phyloP scores from a whole-genome alignment of 2,329 filamentous ascomycete species.

The Pyricularia sp. region DNA sequence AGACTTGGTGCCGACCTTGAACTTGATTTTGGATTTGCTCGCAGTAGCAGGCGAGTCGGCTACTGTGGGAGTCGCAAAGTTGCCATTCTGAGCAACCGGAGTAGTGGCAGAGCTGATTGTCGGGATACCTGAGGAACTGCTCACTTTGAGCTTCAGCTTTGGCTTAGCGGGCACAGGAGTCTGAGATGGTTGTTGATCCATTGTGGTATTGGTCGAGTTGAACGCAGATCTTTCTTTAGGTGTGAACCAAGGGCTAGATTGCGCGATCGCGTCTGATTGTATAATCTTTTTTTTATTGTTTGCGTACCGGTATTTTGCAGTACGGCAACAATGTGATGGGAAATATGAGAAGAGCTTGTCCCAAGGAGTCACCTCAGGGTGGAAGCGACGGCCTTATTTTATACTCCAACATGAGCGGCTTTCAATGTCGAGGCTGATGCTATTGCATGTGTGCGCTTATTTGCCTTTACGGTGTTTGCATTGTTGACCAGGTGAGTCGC shows the following conservation, averaged over 20 bases:
- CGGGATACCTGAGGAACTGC: background rate
- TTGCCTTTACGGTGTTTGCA: background rate
- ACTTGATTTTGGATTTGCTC: conserved; percentile 10
- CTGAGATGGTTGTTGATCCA: background rate
- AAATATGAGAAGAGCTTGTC: background rate
- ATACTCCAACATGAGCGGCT: background rate
- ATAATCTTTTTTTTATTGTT: background rate
- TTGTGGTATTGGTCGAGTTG: background rate
- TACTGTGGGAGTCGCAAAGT: background rate
- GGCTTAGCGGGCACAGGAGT: background rate
- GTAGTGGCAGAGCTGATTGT: background rate
- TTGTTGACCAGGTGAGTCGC: background rate
- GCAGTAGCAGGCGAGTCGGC: background rate
- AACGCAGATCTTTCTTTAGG: background rate
- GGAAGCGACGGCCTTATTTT: background rate
- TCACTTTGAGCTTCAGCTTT: conserved; percentile 1
- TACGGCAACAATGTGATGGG: background rate
- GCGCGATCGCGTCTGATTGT: background rate
- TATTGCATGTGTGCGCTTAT: background rate
- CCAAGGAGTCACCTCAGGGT: background rate
- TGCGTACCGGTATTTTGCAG: background rate
- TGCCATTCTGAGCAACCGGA: background rate
- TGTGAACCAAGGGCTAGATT: background rate
- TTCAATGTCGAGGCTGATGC: background rate
- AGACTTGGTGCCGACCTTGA: conserved; percentile 14